These are phyloP conservation scores for Colletotrichum tropicale DNA, from an alignment of 2,329 filamentous ascomycete genomes.

Conservation along the genomic window DNA sequence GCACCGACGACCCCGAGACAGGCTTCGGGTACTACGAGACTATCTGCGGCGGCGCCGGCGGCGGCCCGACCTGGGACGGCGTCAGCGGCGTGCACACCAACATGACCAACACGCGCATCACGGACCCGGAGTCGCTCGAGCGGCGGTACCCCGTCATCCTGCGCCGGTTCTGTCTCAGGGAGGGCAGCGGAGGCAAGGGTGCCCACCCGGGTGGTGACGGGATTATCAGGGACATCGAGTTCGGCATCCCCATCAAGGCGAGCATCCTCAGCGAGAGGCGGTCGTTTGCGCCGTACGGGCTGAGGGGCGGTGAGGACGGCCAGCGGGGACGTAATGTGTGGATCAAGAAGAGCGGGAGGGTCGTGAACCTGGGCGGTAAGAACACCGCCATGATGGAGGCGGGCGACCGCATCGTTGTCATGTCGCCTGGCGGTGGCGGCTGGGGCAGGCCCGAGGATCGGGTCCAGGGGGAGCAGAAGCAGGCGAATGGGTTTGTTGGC, in stretches of 20 bases:
- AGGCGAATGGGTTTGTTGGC: background rate
- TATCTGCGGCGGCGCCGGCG: constrained; percentile 78
- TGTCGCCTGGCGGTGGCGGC: constrained; percentile 66
- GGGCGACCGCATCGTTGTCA: constrained; percentile 65
- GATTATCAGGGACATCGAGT: constrained; percentile 74
- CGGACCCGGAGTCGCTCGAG: constrained; percentile 81
- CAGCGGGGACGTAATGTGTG: constrained; percentile 73
- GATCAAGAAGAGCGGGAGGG: constrained; percentile 48
- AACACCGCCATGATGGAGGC: constrained; percentile 64
- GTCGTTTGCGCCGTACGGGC: constrained; percentile 73
- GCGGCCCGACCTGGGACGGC: constrained; percentile 75
- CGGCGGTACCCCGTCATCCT: constrained; percentile 76
- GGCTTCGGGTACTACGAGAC: constrained; percentile 91
- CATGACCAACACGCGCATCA: constrained; percentile 88
- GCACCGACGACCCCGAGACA: constrained; percentile 56
- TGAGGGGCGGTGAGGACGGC: constrained; percentile 72
- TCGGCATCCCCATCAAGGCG: constrained; percentile 70
- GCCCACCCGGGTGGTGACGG: constrained; percentile 70
- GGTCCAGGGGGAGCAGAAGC: background rate
- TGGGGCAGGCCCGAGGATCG: constrained; percentile 45
- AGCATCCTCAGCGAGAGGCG: constrained; percentile 73
- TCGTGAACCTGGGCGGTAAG: constrained; percentile 63
- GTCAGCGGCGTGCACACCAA: constrained; percentile 78
- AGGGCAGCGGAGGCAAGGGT: constrained; percentile 67
- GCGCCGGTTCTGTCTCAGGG: constrained; percentile 69